A percentile compares a stretch with the other conserved stretches of the same genome.
Conservation (phyloP, 2,329 filamentous ascomycete genomes). For the Phialocephala subalpina region DNA sequence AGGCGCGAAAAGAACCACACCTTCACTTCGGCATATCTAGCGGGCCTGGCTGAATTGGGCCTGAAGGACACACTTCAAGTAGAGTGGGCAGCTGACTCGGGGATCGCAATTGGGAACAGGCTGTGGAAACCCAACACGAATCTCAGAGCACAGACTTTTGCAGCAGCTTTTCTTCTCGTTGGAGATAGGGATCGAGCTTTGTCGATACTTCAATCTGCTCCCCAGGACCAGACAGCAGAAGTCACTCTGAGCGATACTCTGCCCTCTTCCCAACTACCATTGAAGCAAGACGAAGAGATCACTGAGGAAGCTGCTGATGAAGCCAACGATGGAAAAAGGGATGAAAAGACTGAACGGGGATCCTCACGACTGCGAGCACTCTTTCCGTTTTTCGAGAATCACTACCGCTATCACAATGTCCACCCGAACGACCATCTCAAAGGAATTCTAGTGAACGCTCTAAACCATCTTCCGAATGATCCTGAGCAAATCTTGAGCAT, state of each 20-base stretch:
- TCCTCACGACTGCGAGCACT: not conserved
- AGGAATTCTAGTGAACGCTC: not conserved
- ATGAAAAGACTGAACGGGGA: not conserved
- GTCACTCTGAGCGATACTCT: not conserved
- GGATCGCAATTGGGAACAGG: not conserved
- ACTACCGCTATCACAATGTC: not conserved
- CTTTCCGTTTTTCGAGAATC: not conserved
- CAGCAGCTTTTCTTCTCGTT: conserved; percentile 31
- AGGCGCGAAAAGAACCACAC: not conserved
- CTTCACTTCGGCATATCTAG: conserved; percentile 8
- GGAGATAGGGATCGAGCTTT: conserved; percentile 15
- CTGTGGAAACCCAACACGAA: conserved; percentile 5
- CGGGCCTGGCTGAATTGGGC: conserved; percentile 30
- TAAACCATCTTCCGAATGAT: not conserved
- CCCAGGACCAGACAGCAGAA: not conserved
- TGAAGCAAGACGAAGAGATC: not conserved
- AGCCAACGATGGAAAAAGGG: not conserved
- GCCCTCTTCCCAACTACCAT: not conserved
- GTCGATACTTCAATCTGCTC: not conserved
- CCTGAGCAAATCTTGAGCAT: not conserved
- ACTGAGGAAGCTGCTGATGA: not conserved
- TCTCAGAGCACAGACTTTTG: conserved; percentile 28
- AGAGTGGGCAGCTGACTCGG: conserved; percentile 24
- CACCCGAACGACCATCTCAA: not conserved
- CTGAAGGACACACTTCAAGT: conserved; percentile 22